Percentiles rank a stretch among this genome's conserved stretches.
Evolutionary conservation across 495 filamentous ascomycete species (phyloP).

Genomic region (Aspergillus funiculosus): DNA sequence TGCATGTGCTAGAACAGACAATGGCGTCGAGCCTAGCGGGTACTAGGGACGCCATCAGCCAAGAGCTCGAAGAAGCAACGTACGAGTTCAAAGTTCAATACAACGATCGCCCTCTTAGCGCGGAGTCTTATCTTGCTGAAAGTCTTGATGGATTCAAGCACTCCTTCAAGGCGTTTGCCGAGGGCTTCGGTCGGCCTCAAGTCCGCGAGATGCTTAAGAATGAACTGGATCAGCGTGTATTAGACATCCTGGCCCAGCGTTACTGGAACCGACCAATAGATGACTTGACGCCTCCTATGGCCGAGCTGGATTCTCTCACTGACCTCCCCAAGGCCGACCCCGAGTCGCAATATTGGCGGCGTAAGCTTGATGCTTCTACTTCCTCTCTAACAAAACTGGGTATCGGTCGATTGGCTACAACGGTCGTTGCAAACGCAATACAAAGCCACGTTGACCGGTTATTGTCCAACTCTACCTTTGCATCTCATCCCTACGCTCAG

Average conservation of each 20-base stretch:
- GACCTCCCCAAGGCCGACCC: slow-evolving; percentile 77
- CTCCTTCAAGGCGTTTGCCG: slow-evolving; percentile 87
- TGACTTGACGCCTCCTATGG: slow-evolving; percentile 55
- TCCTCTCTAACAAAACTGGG: slow-evolving; percentile 89
- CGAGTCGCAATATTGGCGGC: slow-evolving; percentile 82
- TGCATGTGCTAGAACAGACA: slow-evolving; percentile 94
- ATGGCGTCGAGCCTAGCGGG: slow-evolving; percentile 87
- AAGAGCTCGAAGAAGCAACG: slow-evolving; percentile 92
- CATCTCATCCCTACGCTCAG: slow-evolving; percentile 82
- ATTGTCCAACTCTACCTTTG: slow-evolving; percentile 72
- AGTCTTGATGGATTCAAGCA: slow-evolving; percentile 96
- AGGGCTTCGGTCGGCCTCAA: slow-evolving; percentile 81
- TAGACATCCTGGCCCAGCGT: slow-evolving; percentile 88
- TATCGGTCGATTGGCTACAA: slow-evolving; percentile 86
- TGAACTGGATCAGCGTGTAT: slow-evolving; percentile 88
- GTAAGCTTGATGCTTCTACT: slow-evolving; percentile 87
- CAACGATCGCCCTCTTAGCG: slow-evolving; percentile 90
- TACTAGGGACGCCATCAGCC: slow-evolving; percentile 85
- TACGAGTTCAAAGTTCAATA: slow-evolving; percentile 99
- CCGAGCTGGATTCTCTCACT: slow-evolving; percentile 65
- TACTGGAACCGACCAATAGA: slow-evolving; percentile 98
- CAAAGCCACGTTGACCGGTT: slow-evolving; percentile 78
- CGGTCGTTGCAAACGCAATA: slow-evolving; percentile 80
- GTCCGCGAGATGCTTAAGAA: slow-evolving; percentile 85
- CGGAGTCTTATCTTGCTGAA: slow-evolving; percentile 93